These are phyloP conservation scores for Amaranthus hypochondriacus DNA, from an alignment of 148 eudicot species.

Conservation along the genomic window DNA sequence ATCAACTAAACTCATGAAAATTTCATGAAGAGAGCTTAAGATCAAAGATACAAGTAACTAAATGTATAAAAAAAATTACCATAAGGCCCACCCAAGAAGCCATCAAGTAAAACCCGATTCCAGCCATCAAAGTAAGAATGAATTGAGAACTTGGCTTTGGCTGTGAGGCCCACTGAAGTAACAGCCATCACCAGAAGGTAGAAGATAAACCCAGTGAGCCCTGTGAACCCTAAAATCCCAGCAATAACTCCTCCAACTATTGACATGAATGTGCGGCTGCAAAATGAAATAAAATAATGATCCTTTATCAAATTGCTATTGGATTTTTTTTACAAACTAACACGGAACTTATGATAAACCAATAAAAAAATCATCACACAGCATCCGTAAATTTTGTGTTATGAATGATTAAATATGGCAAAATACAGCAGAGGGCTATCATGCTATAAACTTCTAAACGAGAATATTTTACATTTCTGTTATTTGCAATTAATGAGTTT, in stretches of 20 bases:
- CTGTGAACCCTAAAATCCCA: conserved; percentile 72
- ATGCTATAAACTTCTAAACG: no score
- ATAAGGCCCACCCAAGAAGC: conserved; percentile 92
- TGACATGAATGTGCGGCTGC: conserved; percentile 95
- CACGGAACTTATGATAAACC: not conserved
- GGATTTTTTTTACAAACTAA: not conserved
- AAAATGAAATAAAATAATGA: conserved; percentile 13
- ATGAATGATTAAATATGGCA: no score
- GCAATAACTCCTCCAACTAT: conserved; percentile 90
- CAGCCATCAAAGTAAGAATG: conserved; percentile 85
- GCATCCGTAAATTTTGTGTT: not conserved
- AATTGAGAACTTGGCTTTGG: conserved; percentile 77
- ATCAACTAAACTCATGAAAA: not conserved
- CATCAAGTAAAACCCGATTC: conserved; percentile 78
- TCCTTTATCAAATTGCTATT: not conserved
- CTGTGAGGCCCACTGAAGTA: conserved; percentile 75
- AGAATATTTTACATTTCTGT: no score
- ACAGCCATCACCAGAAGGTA: conserved; percentile 83
- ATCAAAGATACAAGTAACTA: not conserved
- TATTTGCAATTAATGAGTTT: no score
- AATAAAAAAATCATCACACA: not conserved
- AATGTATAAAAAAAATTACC: conserved; percentile 42
- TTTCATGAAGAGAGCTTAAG: not conserved
- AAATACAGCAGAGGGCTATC: no score
- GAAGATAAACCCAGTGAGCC: conserved; percentile 76